Conservation (phyloP, 1,284 basidiomycete species). For the Cutaneotrichosporon sp. region DNA sequence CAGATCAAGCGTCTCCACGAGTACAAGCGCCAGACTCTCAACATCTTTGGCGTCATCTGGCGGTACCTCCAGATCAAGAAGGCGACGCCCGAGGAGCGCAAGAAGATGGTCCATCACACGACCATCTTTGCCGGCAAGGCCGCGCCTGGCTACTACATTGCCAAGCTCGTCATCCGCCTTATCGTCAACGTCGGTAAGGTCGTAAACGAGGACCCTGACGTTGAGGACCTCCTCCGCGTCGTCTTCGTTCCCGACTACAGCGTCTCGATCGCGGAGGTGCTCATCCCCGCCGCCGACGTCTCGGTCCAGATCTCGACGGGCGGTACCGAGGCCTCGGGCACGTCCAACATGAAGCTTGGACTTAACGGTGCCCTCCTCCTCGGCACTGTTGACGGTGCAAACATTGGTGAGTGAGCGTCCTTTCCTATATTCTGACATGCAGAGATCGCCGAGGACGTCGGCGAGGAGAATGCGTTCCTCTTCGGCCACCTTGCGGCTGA, state of each 20-base stretch:
- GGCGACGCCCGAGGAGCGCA: conserved; percentile 71
- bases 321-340: conserved; percentile 69
- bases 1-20: conserved; percentile 73
- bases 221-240: conserved; percentile 74
- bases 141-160: conserved; percentile 56
- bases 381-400: conserved; percentile 74
- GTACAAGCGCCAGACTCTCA: conserved; percentile 67
- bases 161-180: conserved; percentile 74
- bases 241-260: conserved; percentile 77
- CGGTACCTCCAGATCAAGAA: conserved; percentile 78
- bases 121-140: conserved; percentile 80
- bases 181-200: conserved; percentile 83
- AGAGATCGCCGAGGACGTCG: conserved; percentile 84
- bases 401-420: conserved; percentile 60
- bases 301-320: conserved; percentile 91
- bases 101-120: conserved; percentile 63
- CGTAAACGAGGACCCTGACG: conserved; percentile 82
- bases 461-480: conserved; percentile 61
- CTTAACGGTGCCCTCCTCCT: conserved; percentile 69
- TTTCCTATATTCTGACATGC: background rate
- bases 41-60: conserved; percentile 69
- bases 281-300: conserved; percentile 88
- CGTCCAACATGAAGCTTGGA: conserved; percentile 78
- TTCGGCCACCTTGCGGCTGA: conserved; percentile 51
- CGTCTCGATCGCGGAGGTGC: conserved; percentile 79